These are phyloP conservation scores for Blastomyces gilchristii DNA, from an alignment of 2,329 filamentous ascomycete genomes.

Conservation along the genomic window DNA sequence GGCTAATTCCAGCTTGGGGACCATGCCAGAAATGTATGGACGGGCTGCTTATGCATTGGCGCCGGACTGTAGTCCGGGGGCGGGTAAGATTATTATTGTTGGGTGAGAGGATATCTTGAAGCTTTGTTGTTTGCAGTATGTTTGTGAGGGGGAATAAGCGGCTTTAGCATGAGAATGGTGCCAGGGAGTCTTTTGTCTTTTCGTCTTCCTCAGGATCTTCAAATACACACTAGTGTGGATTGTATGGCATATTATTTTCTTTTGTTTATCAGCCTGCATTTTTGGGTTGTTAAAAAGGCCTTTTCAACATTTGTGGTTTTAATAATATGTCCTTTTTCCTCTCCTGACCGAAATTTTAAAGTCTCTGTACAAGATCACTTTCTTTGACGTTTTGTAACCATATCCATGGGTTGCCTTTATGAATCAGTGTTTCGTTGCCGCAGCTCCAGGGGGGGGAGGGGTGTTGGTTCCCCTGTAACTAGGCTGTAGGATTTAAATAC, in stretches of 20 bases:
- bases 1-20: not conserved
- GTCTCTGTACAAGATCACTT: not conserved
- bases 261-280: not conserved
- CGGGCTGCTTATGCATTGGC: constrained; percentile 4
- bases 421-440: not conserved
- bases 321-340: not conserved
- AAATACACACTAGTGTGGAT: not conserved
- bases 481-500: not conserved
- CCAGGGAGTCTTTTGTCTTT: not conserved
- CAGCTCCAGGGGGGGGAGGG: not conserved
- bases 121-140: not conserved
- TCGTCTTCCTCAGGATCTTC: not conserved
- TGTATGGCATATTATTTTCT: not conserved
- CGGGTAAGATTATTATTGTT: constrained; percentile 4
- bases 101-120: not conserved
- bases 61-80: not conserved
- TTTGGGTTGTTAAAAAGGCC: not conserved
- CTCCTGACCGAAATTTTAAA: not conserved
- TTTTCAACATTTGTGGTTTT: not conserved
- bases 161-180: not conserved
- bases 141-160: not conserved
- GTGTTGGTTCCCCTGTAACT: not conserved
- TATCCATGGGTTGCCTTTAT: not conserved
- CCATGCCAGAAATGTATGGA: not conserved
- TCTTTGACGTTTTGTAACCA: not conserved